Evolutionary conservation across 139 green algal genomes (phyloP), one percentile per base, ranked within the genome.

Genomic region (Limnomonas spitsbergensis): DNA sequence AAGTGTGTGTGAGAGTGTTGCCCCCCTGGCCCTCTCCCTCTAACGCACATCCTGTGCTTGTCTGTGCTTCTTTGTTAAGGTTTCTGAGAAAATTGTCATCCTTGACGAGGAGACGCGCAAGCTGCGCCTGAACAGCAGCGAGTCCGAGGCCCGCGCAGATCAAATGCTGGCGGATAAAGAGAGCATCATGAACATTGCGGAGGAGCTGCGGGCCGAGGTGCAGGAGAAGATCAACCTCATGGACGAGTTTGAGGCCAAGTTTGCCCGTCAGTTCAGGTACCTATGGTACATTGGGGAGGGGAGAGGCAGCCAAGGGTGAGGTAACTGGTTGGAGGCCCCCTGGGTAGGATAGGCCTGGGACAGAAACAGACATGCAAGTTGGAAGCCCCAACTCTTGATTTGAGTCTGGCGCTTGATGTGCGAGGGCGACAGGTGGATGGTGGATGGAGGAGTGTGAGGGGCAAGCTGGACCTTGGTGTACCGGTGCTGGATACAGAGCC

Each of bases 191-290:
- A 53, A 52, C 52, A 78, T 83, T 31, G 73, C 85, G 67, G 84
- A 87, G n/a, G 80, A 86, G 71, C 80, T 92, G 66, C 76, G 79
- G 0, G 66, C 71, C 7, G 82, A 91, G 66, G 70, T 92, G 52
- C 40, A 79, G 42, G 86, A 88, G 53, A 91, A 91, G 77, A 86
- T 92, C 80, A 66, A 61, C n/a, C 78, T 93, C 76, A 87, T 93
- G 80, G 88, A 93, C 40, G 84, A 90, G 66, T 93, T 93, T 75
- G 88, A 93, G 76, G 81, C 82, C 61, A 80, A 83, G 38, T 93
- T 92, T 72, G 75, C 77, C 26, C 47, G 81, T 26, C 85, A 92
- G 80, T 91, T 84, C 86, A 84, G 70, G 85, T 89, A 66, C n/a
- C 9, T 20, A 56, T n/a, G 9, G 9, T 56, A 20, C 47, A 56